Evolutionary conservation across 768 basidiomycete species (phyloP).

Genomic region (Agrocybe pediades): DNA sequence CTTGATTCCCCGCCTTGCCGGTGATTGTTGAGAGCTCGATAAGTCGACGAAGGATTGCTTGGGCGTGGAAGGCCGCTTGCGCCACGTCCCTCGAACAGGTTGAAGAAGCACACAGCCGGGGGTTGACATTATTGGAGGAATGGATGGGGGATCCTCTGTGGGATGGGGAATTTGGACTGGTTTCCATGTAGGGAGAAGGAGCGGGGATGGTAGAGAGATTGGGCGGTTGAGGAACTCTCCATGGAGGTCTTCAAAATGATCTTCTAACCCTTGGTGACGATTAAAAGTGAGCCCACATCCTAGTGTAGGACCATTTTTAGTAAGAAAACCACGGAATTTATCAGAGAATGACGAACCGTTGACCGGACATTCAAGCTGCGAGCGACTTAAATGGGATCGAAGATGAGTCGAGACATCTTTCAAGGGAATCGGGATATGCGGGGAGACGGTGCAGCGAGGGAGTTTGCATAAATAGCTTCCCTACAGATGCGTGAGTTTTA

Average conservation of each 20-base stretch:
- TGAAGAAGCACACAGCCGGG: slow-evolving; percentile 10
- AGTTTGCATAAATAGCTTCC: slow-evolving; percentile 19
- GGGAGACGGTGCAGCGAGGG: slow-evolving; percentile 21
- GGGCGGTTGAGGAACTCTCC: slow-evolving; percentile 8
- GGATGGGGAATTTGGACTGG: slow-evolving; percentile 10
- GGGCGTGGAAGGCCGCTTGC: neutral
- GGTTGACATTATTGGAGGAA: slow-evolving; percentile 3
- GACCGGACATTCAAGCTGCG: slow-evolving; percentile 26
- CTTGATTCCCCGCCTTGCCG: slow-evolving; percentile 7
- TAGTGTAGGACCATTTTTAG: neutral
- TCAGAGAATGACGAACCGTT: slow-evolving; percentile 16
- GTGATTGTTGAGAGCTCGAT: slow-evolving; percentile 1
- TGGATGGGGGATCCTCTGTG: neutral
- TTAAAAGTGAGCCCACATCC: slow-evolving; percentile 9
- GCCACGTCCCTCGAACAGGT: slow-evolving; percentile 9
- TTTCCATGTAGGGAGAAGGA: slow-evolving; percentile 13
- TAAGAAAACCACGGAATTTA: neutral
- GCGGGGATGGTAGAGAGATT: slow-evolving; percentile 9
- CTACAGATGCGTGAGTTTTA: neutral
- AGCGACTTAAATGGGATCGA: slow-evolving; percentile 26
- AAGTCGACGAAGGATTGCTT: neutral
- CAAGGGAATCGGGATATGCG: slow-evolving; percentile 13
- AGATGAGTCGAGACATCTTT: slow-evolving; percentile 24
- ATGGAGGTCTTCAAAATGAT: slow-evolving; percentile 17
- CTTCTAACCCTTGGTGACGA: slow-evolving; percentile 9